phyloP scores from a whole-genome alignment of 192 early-diverging fungal species.

The Backusella mclennaniae region DNA sequence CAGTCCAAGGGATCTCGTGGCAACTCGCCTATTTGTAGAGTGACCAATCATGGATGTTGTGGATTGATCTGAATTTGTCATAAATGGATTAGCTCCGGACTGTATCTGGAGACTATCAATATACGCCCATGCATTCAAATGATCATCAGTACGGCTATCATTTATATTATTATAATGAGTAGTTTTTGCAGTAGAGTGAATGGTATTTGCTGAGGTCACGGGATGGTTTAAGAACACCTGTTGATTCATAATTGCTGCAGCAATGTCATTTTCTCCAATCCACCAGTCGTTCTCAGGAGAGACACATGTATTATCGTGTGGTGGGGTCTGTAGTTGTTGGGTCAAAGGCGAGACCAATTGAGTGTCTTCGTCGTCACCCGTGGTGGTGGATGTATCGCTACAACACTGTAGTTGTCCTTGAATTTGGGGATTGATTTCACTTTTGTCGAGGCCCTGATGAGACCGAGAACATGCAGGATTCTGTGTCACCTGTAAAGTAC shows the following conservation, averaged over 20 bases:
- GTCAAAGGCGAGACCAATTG: background rate
- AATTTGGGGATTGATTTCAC: background rate
- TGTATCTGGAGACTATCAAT: conserved; percentile 15
- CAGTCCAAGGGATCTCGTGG: background rate
- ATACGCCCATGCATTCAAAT: conserved; percentile 11
- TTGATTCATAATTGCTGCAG: background rate
- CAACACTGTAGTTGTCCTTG: background rate
- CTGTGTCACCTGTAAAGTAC: background rate
- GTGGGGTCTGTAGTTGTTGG: background rate
- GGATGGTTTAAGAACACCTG: conserved; percentile 2
- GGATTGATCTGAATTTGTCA: background rate
- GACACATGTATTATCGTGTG: conserved; percentile 1
- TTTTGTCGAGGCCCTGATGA: background rate
- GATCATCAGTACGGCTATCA: background rate
- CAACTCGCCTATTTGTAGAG: background rate
- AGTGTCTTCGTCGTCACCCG: background rate
- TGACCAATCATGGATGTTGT: background rate
- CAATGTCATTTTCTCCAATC: conserved; percentile 8
- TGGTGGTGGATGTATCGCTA: background rate
- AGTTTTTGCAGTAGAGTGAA: background rate
- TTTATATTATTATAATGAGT: background rate
- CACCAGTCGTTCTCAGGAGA: background rate
- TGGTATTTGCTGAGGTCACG: background rate
- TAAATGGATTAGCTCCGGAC: background rate
- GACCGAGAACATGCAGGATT: background rate